Base-by-base conservation (phyloP, 2,329 filamentous ascomycete genomes). In the Penicillium sclerotiorum region DNA sequence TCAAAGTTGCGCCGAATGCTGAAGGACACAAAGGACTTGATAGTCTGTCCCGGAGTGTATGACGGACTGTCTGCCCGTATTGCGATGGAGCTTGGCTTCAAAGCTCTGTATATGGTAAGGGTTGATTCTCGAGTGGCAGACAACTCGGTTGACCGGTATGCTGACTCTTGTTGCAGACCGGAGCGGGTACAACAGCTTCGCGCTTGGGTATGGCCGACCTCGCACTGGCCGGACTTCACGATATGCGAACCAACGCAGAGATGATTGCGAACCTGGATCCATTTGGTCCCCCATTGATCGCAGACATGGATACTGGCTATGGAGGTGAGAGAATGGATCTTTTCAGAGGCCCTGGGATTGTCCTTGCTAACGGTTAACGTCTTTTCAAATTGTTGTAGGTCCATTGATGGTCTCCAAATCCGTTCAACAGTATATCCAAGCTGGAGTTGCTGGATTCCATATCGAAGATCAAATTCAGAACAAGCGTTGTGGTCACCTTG, bases 11-110 rank as follows among this genome's bases (percentile, higher is more conserved):
- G 64, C 8, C 56, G 59, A 3, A 59, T 63, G 50, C 46, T 68
- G 4, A 58, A 53, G 6, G 63, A 68, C 8, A 61, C 61, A 3
- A 59, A 62, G 22, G 62, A 65, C 4, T 40, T 67, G 44, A 66
- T 88, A 32, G 76, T 86, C 2, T 83, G 80, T 44, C 85, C 84
- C 0, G 85, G 85, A 25, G 84, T 88, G 2, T 87, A 87, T 61
- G 85, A 89, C 73, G 85, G 85, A 11, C 78, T 87, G 47, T 83
- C 82, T 2, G 84, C 85, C 0, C 75, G 85, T 1, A 79, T 88
- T 49, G 84, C 84, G 1, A 73, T 86, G 18, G 72, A 77, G 35
- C 74, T 81, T n/a, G 84, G 84, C 5, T 87, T 86, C 51, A 79
- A 86, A 39, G 79, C 76, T 48, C 65, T 88, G 32, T 88, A 88